Percentiles rank a stretch among this genome's conserved stretches.
phyloP scores from a whole-genome alignment of 345 rosid genomes.

The Diplotaxis tenuifolia region DNA sequence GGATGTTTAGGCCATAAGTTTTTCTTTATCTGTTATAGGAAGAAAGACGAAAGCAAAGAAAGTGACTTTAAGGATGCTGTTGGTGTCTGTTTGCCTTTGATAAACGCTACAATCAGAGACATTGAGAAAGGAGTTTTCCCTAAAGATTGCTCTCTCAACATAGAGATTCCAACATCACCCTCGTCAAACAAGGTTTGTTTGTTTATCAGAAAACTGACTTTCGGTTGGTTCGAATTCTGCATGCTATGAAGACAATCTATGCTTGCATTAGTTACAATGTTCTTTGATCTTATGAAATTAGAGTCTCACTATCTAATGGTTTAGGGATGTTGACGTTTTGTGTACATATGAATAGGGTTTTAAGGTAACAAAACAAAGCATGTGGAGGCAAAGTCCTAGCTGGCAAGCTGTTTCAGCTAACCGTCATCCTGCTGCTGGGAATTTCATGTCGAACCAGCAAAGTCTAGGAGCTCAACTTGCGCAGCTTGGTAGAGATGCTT shows the following conservation, averaged over 20 bases:
- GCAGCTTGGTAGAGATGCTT: slow-evolving; percentile 97
- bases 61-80: slow-evolving; percentile 92
- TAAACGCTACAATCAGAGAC: slow-evolving; percentile 78
- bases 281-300: not conserved
- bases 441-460: slow-evolving; percentile 93
- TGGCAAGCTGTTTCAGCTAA: slow-evolving; percentile 93
- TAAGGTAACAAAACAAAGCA: slow-evolving; percentile 78
- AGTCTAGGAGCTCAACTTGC: slow-evolving; percentile 95
- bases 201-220: not conserved
- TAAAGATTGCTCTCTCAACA: slow-evolving; percentile 61
- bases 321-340: slow-evolving; percentile 5
- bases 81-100: slow-evolving; percentile 73
- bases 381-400: slow-evolving; percentile 69
- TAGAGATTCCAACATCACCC: slow-evolving; percentile 86
- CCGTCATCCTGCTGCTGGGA: slow-evolving; percentile 70
- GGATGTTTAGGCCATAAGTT: slow-evolving; percentile 1
- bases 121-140: slow-evolving; percentile 79
- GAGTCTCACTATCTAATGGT: not conserved
- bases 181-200: slow-evolving; percentile 65
- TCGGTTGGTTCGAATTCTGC: not conserved
- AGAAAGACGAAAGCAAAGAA: slow-evolving; percentile 88
- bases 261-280: not conserved
- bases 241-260: not conserved
- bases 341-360: slow-evolving; percentile 57
- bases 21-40: slow-evolving; percentile 51